Percentiles rank a stretch among this genome's conserved stretches.
Conservation (phyloP, 2,329 filamentous ascomycete genomes). For the Verticillium klebahnii region DNA sequence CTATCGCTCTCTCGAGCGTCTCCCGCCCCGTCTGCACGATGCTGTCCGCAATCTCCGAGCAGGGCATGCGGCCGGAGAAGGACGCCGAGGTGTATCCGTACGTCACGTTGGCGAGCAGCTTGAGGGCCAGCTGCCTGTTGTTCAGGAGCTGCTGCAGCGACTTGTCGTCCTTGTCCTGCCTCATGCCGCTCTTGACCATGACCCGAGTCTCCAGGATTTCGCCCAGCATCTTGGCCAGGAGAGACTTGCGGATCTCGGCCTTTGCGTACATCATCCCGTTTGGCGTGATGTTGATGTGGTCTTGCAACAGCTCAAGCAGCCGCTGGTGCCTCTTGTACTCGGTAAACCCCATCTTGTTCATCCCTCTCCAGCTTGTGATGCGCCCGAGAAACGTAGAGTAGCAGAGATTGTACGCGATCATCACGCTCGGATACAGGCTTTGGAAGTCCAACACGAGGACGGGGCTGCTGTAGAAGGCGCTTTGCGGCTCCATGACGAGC, state of each 20-base stretch:
- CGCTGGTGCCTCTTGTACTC: slow-evolving; percentile 77
- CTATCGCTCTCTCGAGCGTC: slow-evolving; percentile 90
- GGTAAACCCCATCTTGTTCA: slow-evolving; percentile 90
- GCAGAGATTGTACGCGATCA: slow-evolving; percentile 99
- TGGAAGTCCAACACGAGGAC: slow-evolving; percentile 93
- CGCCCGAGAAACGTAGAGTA: slow-evolving; percentile 95
- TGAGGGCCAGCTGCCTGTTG: slow-evolving; percentile 89
- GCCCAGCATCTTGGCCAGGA: slow-evolving; percentile 92
- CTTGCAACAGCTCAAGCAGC: slow-evolving; percentile 70
- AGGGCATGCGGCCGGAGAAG: slow-evolving; percentile 96
- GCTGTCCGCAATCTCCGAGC: slow-evolving; percentile 94
- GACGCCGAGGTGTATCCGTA: slow-evolving; percentile 97
- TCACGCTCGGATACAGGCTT: slow-evolving; percentile 91
- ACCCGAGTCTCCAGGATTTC: slow-evolving; percentile 94
- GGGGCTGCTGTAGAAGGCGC: slow-evolving; percentile 87
- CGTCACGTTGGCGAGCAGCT: slow-evolving; percentile 96
- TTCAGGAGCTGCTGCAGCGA: slow-evolving; percentile 82
- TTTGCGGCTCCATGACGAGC: slow-evolving; percentile 95
- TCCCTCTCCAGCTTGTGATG: slow-evolving; percentile 80
- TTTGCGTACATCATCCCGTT: slow-evolving; percentile 97
- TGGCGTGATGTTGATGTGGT: slow-evolving; percentile 86
- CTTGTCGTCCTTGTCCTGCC: slow-evolving; percentile 83
- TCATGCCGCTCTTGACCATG: slow-evolving; percentile 98
- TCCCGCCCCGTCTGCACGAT: slow-evolving; percentile 96
- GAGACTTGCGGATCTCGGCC: slow-evolving; percentile 76